Evolutionary conservation across 768 basidiomycete species (phyloP), one percentile per base, ranked within the genome.

Genomic region (Leccinum aurantiacum): DNA sequence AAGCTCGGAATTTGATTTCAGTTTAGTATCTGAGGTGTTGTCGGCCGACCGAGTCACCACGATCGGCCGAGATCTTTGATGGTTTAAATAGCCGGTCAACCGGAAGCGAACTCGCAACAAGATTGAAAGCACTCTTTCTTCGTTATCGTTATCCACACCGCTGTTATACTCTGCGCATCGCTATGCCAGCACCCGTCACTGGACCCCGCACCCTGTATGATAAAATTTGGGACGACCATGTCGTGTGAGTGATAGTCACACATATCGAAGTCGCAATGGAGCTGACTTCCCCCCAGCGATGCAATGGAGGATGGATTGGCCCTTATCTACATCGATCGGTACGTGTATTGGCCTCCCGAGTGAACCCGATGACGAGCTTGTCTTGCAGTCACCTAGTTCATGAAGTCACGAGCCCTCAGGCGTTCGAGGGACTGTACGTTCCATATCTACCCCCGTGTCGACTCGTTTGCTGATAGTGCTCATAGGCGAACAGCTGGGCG

Each of bases 161-260:
- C 46, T 51, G 56, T 48, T 56, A 35, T 52, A 24, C 27, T 31
- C 53, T 27, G 35, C 46, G 11, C 29, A 64, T 17, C 51, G 49
- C n/a, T 33, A 88, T 88, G 87, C 83, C 86, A 48, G 80, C 77
- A 33, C 75, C 84, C n/a, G 74, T 80, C 17, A 65, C 78, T 56
- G 75, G 80, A 22, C 93, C 93, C 10, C 87, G 93, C 62, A 98
- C 96, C 37, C 81, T 98, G 31, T 97, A 98, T 76, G 96, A 98
- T 77, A 98, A 98, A 79, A 93, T 98, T 64, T 97, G 92, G 87
- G 93, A 97, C 65, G 94, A 98, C 73, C 96, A 98, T 77, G 85
- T 96, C 70, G 90, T 98, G 86, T 93, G 68, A 62, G 91, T 64
- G 31, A 54, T 53, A 13, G 15, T 10, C 25, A 31, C 51, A 4